Conservation (phyloP, 208 protist genomes). For the Crithidia bombi region DNA sequence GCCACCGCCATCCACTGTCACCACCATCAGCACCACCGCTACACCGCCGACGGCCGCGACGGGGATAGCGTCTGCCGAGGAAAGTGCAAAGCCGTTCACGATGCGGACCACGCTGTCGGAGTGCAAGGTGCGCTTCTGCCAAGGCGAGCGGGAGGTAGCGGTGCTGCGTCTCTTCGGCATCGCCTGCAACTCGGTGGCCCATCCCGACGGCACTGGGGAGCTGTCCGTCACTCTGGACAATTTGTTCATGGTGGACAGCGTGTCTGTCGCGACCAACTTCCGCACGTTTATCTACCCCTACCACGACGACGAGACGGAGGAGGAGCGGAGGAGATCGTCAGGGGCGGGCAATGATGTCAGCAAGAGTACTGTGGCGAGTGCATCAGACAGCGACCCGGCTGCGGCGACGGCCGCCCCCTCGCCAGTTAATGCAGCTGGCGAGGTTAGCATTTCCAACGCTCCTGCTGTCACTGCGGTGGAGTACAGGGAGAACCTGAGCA, state of each 20-base stretch:
- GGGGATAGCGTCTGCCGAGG: not conserved
- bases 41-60: not conserved
- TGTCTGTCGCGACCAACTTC: constrained; percentile 42
- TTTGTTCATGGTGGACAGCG: constrained; percentile 57
- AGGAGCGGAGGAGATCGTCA: not conserved
- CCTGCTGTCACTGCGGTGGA: not conserved
- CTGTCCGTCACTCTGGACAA: constrained; percentile 48
- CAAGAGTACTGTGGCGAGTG: not conserved
- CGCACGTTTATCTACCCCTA: constrained; percentile 53
- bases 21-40: not conserved
- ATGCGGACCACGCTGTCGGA: constrained; percentile 26
- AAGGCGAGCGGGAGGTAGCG: constrained; percentile 51
- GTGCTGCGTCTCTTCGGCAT: constrained; percentile 39
- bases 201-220: constrained; percentile 44
- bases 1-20: not conserved
- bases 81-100: constrained; percentile 9
- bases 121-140: constrained; percentile 47
- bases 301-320: constrained; percentile 34
- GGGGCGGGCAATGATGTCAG: not conserved
- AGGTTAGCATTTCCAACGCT: not conserved
- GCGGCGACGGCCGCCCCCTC: constrained; percentile 15
- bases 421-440: not conserved
- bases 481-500: constrained; percentile 1
- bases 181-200: constrained; percentile 30
- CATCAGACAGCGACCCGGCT: not conserved